phyloP scores from a whole-genome alignment of 371 early-diverging fungal genomes.

The Entomophthora muscae region DNA sequence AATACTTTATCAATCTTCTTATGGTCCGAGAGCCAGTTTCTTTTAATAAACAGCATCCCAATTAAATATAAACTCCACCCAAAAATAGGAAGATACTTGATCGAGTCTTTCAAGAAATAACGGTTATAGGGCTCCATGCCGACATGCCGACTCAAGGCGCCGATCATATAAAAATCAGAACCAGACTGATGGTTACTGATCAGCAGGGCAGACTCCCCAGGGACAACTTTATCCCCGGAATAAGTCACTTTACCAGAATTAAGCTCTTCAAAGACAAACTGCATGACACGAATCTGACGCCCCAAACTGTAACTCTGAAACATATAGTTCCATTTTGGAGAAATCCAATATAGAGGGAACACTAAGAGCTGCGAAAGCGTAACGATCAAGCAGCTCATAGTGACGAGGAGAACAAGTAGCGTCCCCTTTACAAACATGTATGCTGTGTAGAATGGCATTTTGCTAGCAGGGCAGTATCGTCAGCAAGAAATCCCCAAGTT shows the following conservation, averaged over 20 bases:
- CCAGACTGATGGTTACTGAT: slow-evolving; percentile 42
- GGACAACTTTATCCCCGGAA: slow-evolving; percentile 34
- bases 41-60: slow-evolving; percentile 45
- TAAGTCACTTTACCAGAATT: slow-evolving; percentile 38
- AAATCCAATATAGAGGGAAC: too few species aligned
- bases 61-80: slow-evolving; percentile 44
- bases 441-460: too few species aligned
- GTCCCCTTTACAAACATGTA: too few species aligned
- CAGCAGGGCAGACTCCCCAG: slow-evolving; percentile 35
- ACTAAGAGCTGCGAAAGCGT: too few species aligned
- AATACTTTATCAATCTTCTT: slow-evolving; percentile 36
- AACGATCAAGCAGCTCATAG: too few species aligned
- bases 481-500: too few species aligned
- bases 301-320: too few species aligned
- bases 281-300: slow-evolving; percentile 46
- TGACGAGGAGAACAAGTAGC: too few species aligned
- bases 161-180: slow-evolving; percentile 42
- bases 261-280: slow-evolving; percentile 27
- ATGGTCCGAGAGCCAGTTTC: slow-evolving; percentile 47
- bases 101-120: slow-evolving; percentile 56
- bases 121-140: slow-evolving; percentile 44
- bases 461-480: too few species aligned
- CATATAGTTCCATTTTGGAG: too few species aligned
- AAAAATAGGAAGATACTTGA: slow-evolving; percentile 46
- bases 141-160: slow-evolving; percentile 33